A percentile compares a stretch with the other conserved stretches of the same genome.
Conservation (phyloP, 1,139 yeast species). For the Blastobotrys proliferans region DNA sequence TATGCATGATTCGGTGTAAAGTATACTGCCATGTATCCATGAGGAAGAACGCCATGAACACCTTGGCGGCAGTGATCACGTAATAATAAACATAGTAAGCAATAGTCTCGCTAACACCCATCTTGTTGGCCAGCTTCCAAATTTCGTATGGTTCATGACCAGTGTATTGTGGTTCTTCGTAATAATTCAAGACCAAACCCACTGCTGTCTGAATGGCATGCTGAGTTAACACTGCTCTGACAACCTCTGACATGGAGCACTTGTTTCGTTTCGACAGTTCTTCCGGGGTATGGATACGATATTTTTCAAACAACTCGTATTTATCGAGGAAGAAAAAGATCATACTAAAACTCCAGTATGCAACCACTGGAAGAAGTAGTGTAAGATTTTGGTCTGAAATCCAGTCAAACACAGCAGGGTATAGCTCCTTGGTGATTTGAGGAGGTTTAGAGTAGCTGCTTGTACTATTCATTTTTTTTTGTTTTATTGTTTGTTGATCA, state of each 20-base stretch:
- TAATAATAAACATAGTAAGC: conserved; percentile 21
- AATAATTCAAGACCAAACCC: conserved; percentile 51
- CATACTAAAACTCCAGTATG: conserved; percentile 76
- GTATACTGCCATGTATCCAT: conserved; percentile 92
- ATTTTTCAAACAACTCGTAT: conserved; percentile 68
- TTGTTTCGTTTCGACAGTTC: conserved; percentile 74
- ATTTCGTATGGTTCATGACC: conserved; percentile 68
- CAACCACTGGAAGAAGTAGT: conserved; percentile 66
- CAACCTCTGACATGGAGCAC: conserved; percentile 63
- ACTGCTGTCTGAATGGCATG: conserved; percentile 75
- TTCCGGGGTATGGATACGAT: conserved; percentile 87
- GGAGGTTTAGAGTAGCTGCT: neutral
- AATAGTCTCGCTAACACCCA: conserved; percentile 16
- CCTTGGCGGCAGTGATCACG: conserved; percentile 49
- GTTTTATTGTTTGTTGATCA: neutral
- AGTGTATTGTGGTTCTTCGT: conserved; percentile 63
- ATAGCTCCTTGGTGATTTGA: neutral
- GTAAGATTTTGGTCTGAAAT: conserved; percentile 74
- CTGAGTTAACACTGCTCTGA: conserved; percentile 78
- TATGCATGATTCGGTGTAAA: conserved; percentile 85
- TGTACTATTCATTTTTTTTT: conserved; percentile 2
- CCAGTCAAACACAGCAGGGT: conserved; percentile 44
- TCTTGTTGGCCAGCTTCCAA: conserved; percentile 56
- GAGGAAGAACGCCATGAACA: conserved; percentile 61
- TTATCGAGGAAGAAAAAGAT: conserved; percentile 74